Evolutionary conservation across 108 stramenopile species (phyloP), one percentile per base, ranked within the genome.

Genomic region (Nitzschia sp.): DNA sequence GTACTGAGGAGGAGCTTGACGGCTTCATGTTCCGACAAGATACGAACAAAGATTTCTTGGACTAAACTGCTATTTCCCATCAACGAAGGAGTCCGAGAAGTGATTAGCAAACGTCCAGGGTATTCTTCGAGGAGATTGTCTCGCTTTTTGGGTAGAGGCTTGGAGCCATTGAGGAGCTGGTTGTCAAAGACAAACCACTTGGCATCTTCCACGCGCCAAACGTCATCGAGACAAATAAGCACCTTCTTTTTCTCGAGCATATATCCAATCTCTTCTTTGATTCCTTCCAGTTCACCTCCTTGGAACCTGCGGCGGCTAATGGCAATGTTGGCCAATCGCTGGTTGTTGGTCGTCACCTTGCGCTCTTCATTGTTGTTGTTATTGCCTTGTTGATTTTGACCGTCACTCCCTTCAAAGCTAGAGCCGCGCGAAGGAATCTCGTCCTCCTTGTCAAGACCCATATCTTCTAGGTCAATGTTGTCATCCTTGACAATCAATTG

Each of bases 21-120:
- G 25, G 92, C 92, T 73, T 93, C 92, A 39, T 88, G 87, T 44
- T 93, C 92, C 1, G 92, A 89, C 24, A 90, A 79, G 53, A 93
- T 93, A 15, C 92, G 84, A 37, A 93, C 92, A 66, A 93, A 93
- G 22, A 93, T 87, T 77, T 93, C 92, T 54, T 90, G 88, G 0
- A 87, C 86, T 40, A 86, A 72, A 41, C 83, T 79, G 43, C 61
- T 44, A 43, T 79, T 73, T 17, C 92, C 88, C 17, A 93, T 73
- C n/a, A 93, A 65, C 9, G 77, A 70, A 7, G 92, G 92, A 24
- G 83, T 84, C 14, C 92, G 67, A 11, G 89, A 89, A 17, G 92
- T 93, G 24, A 93, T 86, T 20, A 93, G 69, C 24, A 90, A 70
- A 17, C 87, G 75, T 51, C 82, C 79, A 34, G 88, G 88, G 48